Conservation (phyloP, 106 monocot species). For the Chionographis japonica region DNA sequence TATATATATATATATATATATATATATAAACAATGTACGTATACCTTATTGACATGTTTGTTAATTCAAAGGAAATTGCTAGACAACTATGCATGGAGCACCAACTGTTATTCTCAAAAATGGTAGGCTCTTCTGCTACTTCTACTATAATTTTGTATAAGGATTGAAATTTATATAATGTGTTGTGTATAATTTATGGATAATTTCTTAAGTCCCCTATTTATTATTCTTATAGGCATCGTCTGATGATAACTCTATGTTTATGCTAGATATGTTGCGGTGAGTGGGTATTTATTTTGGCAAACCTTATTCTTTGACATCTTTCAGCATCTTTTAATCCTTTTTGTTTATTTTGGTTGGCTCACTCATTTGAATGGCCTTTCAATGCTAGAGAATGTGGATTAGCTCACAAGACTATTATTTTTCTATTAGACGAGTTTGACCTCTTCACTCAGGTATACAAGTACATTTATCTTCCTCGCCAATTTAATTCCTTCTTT, state of each 20-base stretch:
- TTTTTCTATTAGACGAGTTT: conserved; percentile 85
- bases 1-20: no score
- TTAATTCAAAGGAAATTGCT: conserved; percentile 82
- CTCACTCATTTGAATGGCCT: conserved; percentile 1
- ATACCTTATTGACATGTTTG: background rate
- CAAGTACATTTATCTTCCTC: background rate
- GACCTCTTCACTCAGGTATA: conserved; percentile 87
- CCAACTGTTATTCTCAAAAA: conserved; percentile 81
- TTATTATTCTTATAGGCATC: conserved; percentile 53
- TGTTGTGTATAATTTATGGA: background rate
- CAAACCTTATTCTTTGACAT: background rate
- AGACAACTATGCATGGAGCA: conserved; percentile 86
- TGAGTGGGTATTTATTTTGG: conserved; percentile 21
- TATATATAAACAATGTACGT: no score
- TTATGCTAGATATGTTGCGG: conserved; percentile 85
- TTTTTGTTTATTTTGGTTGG: background rate
- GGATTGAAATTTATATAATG: background rate
- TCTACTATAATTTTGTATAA: conserved; percentile 7
- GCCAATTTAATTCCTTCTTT: background rate
- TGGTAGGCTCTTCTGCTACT: conserved; percentile 34
- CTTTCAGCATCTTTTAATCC: background rate
- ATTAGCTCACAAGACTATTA: conserved; percentile 78
- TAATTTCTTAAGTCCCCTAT: background rate
- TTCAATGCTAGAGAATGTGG: conserved; percentile 70
- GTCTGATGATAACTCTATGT: conserved; percentile 90